Base-by-base conservation (phyloP, 345 rosid species). In the Gossypium thurberi region DNA sequence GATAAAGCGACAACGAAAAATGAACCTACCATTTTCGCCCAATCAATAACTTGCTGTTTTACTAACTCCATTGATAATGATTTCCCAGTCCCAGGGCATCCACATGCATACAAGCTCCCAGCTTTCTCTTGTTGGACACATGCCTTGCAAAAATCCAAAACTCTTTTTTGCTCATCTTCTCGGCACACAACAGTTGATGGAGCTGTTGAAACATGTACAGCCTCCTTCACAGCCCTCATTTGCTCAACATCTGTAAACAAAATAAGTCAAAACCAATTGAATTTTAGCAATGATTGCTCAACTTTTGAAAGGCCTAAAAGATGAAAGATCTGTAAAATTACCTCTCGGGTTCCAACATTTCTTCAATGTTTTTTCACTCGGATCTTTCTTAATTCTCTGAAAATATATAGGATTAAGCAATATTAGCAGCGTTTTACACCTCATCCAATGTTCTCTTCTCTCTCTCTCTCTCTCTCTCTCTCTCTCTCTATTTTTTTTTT, bases 41-140 rank as follows among this genome's bases (percentile, higher is more conserved):
- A 94, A 2, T 90, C 86, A 75, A 81, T 66, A 70, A 86, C 70
- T 21, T 73, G 81, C 44, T 79, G 84, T 67, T 83, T 86, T 43
- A 92, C 88, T 83, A 81, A 90, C 74, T 86, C 92, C 91, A 90
- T 86, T 1, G 97, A 90, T 70, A 94, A 65, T 0, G 97, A 87
- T 76, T 94, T 94, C 3, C 98, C 97, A 0, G 98, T 92, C 74
- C 97, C 97, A 0, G 98, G 97, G 20, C 91, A 88, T 37, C 97
- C 98, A 72, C 92, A 89, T 51, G 86, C 78, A 25, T 92, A 94
- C 75, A 90, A 85, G 75, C 97, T 91, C 70, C 92, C 91, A 33
- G 93, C 87, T 79, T 88, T 90, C 76, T 80, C 86, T 63, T 86
- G 83, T 78, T 87, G 74, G 13, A 92, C 64, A 25, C 88, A 81